A percentile compares a stretch with the other conserved stretches of the same genome.
These are phyloP conservation scores for Linnemannia hyalina DNA, from an alignment of 192 early-diverging fungal species.

Conservation along the genomic window DNA sequence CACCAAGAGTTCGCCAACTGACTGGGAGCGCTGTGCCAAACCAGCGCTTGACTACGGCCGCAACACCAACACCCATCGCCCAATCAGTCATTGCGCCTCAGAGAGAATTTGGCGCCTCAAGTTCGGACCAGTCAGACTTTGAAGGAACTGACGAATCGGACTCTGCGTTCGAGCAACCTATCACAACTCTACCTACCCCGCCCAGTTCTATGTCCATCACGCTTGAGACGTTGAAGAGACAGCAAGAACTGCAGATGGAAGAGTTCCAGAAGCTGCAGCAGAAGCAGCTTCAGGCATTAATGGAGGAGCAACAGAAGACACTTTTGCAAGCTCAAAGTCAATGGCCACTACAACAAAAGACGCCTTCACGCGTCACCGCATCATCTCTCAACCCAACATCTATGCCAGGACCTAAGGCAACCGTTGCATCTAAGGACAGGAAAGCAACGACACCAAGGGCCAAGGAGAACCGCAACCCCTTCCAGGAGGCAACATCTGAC, in stretches of 20 bases:
- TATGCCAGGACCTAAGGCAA: background rate
- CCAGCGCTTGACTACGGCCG: background rate
- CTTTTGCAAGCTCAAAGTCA: constrained; percentile 19
- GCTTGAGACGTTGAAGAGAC: constrained; percentile 13
- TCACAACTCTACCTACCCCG: background rate
- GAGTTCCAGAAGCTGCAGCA: constrained; percentile 29
- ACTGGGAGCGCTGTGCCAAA: background rate
- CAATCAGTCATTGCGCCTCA: background rate
- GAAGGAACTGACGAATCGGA: background rate
- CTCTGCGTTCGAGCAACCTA: background rate
- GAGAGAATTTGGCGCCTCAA: background rate
- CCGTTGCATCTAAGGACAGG: no score
- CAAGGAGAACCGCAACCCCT: constrained; percentile 10
- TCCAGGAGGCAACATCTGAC: background rate
- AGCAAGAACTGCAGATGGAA: constrained; percentile 27
- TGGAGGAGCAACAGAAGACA: constrained; percentile 27
- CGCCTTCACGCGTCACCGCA: background rate
- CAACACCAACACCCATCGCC: background rate
- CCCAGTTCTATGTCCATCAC: background rate
- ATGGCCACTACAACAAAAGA: background rate
- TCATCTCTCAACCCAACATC: background rate
- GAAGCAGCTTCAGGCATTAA: constrained; percentile 28
- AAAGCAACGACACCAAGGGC: background rate
- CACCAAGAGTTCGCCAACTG: background rate
- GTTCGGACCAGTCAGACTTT: constrained; percentile 2